Conservation (phyloP, 805 yeast genomes). For the Zygosaccharomyces bisporus region DNA sequence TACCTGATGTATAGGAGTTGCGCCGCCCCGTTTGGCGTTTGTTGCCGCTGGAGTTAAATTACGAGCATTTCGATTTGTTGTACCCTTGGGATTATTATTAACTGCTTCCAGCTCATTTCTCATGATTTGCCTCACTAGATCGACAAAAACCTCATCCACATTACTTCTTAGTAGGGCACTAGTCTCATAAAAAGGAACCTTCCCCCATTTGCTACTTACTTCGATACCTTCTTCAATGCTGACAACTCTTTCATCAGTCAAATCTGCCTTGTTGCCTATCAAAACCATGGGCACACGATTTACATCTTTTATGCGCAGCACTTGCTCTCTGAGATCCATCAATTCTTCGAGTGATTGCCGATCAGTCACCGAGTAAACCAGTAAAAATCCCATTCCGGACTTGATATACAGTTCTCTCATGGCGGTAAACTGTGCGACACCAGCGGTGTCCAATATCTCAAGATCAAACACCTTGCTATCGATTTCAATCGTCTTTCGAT, state of each 20-base stretch:
- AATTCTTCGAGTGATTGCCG: constrained; percentile 73
- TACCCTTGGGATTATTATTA: constrained; percentile 6
- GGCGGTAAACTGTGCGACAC: constrained; percentile 92
- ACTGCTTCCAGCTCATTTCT: constrained; percentile 34
- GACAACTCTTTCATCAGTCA: constrained; percentile 68
- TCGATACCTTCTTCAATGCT: constrained; percentile 77
- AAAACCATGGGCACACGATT: constrained; percentile 79
- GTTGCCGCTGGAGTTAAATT: constrained; percentile 1
- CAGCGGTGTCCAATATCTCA: constrained; percentile 90
- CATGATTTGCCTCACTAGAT: constrained; percentile 80
- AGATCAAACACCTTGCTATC: constrained; percentile 84
- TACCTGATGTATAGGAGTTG: constrained; percentile 4
- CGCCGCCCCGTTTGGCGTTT: constrained; percentile 1
- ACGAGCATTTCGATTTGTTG: background rate
- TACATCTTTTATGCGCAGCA: constrained; percentile 74
- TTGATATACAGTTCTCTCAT: constrained; percentile 88
- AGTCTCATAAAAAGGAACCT: constrained; percentile 87
- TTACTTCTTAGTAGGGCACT: constrained; percentile 88
- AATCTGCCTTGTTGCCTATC: constrained; percentile 88
- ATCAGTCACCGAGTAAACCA: constrained; percentile 82
- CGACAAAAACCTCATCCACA: constrained; percentile 86
- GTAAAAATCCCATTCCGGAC: constrained; percentile 83
- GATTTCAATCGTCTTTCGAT: constrained; percentile 80
- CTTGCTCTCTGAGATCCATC: constrained; percentile 76
- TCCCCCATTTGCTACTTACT: constrained; percentile 82